Base-by-base conservation (phyloP, 805 yeast species). In the Hagleromyces aurorensis region DNA sequence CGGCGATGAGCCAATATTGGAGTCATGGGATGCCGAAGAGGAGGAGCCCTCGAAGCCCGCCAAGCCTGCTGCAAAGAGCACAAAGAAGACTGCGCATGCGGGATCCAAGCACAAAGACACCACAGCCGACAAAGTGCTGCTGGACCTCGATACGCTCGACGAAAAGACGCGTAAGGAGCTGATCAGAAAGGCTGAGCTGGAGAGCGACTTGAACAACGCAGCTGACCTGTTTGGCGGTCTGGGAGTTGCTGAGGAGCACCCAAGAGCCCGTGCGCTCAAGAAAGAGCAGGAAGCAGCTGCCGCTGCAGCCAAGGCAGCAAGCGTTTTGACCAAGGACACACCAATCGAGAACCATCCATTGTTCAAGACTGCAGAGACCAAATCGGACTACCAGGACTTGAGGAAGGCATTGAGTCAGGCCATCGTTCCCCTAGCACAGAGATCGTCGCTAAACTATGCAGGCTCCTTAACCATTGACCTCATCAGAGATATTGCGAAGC, bases 11-110 rank as follows among this genome's bases (percentile, higher is more conserved):
- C 78, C 82, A n/a, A 68, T 78, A 15, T 57, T 80, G 29, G 96
- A 72, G 29, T 81, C 94, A 8, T 89, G 96, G 96, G 97, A 89
- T 46, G 77, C 78, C 31, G 93, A 79, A 41, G 91, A 78, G 47
- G 77, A 69, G 29, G 72, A 67, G 32, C 64, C 61, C 37, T 61
- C 62, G 59, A 59, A 64, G 52, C 58, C 60, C 31, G 21, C 22
- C 12, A 16, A 13, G 7, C 29, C 31, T 9, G 33, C 25, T 61
- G 37, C 30, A 10, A 29, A 26, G 22, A 40, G 41, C 15, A 31
- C 43, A 7, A 50, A 57, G 36, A 43, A 47, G 34, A 36, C 48
- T 23, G 41, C 48, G 17, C n/a, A n/a, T n/a, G 37, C 49, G 4
- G 41, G 52, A 50, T 52, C 56, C 21, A 64, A 63, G 44, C 67